A percentile compares a stretch with the other conserved stretches of the same genome.
Evolutionary conservation across 352 stramenopile genomes (phyloP).

Genomic region (Phytopythium litorale): DNA sequence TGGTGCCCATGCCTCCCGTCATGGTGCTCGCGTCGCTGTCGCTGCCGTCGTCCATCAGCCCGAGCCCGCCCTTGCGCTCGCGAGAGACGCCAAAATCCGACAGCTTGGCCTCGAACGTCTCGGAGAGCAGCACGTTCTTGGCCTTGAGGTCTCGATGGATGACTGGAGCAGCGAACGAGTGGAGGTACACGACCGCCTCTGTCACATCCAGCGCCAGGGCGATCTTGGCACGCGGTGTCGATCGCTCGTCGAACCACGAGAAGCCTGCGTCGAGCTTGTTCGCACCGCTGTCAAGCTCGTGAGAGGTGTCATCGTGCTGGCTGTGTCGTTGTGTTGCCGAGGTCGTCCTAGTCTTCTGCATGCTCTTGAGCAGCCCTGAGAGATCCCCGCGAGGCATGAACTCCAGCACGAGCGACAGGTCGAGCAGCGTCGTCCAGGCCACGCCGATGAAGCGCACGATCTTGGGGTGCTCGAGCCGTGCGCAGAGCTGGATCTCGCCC

Average conservation of each 20-base stretch:
- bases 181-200: constrained; percentile 39
- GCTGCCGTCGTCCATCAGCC: background rate
- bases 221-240: constrained; percentile 13
- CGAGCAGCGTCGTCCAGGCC: constrained; percentile 35
- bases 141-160: constrained; percentile 50
- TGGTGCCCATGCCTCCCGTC: constrained; percentile 56
- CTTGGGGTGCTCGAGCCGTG: constrained; percentile 35
- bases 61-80: constrained; percentile 11
- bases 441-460: constrained; percentile 44
- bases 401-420: constrained; percentile 36
- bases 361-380: constrained; percentile 12
- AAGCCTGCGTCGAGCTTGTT: background rate
- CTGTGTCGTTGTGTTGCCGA: background rate
- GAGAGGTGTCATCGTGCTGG: background rate
- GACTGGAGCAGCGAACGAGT: constrained; percentile 34
- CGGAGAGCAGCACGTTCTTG: constrained; percentile 27
- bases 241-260: constrained; percentile 11
- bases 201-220: constrained; percentile 27
- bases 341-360: background rate
- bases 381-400: constrained; percentile 37
- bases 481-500: constrained; percentile 45
- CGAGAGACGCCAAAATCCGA: constrained; percentile 45
- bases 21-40: constrained; percentile 25
- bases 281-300: background rate
- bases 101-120: constrained; percentile 32